A percentile compares a stretch with the other conserved stretches of the same genome.
Conservation (phyloP, 345 rosid genomes). For the Firmiana major region DNA sequence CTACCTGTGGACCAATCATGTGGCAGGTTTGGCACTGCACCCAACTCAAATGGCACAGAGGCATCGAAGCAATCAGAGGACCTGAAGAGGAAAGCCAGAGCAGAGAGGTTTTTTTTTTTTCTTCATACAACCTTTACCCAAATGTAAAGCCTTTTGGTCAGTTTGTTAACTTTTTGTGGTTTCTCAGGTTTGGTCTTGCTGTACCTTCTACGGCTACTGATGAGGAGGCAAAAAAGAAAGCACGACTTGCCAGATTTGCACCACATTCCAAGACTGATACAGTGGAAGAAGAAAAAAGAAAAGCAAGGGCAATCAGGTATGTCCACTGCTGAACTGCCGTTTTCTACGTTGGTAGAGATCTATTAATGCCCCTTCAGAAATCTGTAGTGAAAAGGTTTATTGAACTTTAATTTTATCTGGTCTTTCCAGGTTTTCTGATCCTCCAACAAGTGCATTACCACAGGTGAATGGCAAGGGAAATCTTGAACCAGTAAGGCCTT, state of each 20-base stretch:
- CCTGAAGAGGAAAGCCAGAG: slow-evolving; percentile 87
- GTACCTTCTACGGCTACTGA: slow-evolving; percentile 41
- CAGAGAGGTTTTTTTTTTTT: slow-evolving; percentile 61
- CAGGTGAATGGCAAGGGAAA: slow-evolving; percentile 49
- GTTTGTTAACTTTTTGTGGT: neutral
- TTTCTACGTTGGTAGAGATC: neutral
- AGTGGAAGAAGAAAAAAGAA: slow-evolving; percentile 72
- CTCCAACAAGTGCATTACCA: slow-evolving; percentile 43
- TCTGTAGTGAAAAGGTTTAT: neutral
- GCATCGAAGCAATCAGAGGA: slow-evolving; percentile 63
- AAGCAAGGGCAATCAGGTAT: slow-evolving; percentile 78
- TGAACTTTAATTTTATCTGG: neutral
- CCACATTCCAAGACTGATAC: slow-evolving; percentile 45
- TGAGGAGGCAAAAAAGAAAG: slow-evolving; percentile 87
- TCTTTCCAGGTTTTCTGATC: slow-evolving; percentile 59
- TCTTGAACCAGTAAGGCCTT: slow-evolving; percentile 42
- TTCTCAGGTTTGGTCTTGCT: slow-evolving; percentile 66
- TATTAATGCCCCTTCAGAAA: neutral
- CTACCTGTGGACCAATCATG: neutral
- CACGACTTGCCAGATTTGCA: slow-evolving; percentile 77
- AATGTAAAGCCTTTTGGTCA: too few relatives aligned
- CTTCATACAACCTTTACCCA: neutral
- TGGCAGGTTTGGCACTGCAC: slow-evolving; percentile 75
- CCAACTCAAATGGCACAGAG: slow-evolving; percentile 34
- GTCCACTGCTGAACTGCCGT: slow-evolving; percentile 1